phyloP scores from a whole-genome alignment of 2,329 filamentous ascomycete species.

The Aspergillus neotritici region DNA sequence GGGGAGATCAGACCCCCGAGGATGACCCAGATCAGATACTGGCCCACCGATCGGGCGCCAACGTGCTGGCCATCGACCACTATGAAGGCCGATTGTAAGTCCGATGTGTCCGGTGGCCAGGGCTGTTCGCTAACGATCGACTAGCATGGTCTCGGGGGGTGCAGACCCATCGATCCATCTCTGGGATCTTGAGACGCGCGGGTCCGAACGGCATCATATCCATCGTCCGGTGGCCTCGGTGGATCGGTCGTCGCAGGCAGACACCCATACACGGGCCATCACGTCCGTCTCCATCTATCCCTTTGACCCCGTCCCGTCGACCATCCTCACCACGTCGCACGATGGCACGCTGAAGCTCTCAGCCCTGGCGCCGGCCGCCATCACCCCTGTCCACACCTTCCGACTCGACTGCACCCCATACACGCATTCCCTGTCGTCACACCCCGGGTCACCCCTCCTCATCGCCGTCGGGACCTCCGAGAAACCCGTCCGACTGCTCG shows the following conservation, averaged over 20 bases:
- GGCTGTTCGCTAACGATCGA: neutral
- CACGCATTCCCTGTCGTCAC: constrained; percentile 64
- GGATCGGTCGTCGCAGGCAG: constrained; percentile 31
- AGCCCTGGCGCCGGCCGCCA: constrained; percentile 32
- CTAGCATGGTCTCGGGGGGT: constrained; percentile 73
- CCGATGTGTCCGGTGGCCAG: neutral
- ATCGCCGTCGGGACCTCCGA: constrained; percentile 87
- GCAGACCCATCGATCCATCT: constrained; percentile 77
- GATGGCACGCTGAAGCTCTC: constrained; percentile 44
- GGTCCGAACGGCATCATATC: constrained; percentile 47
- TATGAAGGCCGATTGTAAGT: constrained; percentile 69
- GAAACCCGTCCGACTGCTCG: constrained; percentile 75
- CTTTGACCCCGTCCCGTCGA: constrained; percentile 44
- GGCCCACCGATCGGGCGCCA: constrained; percentile 74
- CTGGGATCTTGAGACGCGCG: constrained; percentile 72
- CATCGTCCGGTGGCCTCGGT: constrained; percentile 47
- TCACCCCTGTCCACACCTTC: constrained; percentile 44
- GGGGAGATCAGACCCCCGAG: constrained; percentile 8
- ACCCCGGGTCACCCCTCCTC: constrained; percentile 63
- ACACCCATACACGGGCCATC: constrained; percentile 42
- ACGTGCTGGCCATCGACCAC: constrained; percentile 70
- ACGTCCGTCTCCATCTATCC: constrained; percentile 46
- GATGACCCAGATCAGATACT: constrained; percentile 22
- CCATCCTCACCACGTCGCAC: constrained; percentile 42
- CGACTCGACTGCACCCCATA: constrained; percentile 43